These are phyloP conservation scores for Floccularia luteovirens DNA, from an alignment of 768 basidiomycete genomes.

Conservation along the genomic window DNA sequence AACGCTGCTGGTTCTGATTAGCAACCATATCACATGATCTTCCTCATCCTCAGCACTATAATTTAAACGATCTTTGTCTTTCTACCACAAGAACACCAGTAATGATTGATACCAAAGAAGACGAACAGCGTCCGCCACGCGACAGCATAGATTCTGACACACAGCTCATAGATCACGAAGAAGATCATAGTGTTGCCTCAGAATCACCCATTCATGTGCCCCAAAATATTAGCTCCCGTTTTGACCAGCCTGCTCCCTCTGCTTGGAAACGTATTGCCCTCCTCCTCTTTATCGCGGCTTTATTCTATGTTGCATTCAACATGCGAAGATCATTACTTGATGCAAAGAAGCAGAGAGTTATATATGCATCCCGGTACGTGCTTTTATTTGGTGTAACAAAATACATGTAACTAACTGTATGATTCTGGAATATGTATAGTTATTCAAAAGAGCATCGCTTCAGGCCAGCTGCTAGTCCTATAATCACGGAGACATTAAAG, in stretches of 20 bases:
- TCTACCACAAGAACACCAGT: no score
- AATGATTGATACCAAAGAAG: no score
- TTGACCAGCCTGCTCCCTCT: conserved; percentile 4
- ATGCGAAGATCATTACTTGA: conserved; percentile 1
- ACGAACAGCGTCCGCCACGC: no score
- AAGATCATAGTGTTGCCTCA: no score
- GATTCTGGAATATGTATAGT: conserved; percentile 2
- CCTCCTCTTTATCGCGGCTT: conserved; percentile 1
- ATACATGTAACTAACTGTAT: not conserved
- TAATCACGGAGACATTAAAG: conserved; percentile 13
- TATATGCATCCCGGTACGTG: conserved; percentile 13
- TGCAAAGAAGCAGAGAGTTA: conserved; percentile 5
- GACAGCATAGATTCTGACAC: no score
- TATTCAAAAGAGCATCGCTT: conserved; percentile 15
- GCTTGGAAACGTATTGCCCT: conserved; percentile 7
- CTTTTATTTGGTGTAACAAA: not conserved
- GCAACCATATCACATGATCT: no score
- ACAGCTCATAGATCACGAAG: no score
- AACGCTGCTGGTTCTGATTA: no score
- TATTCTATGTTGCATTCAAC: conserved; percentile 6
- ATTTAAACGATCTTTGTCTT: no score
- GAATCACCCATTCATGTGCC: no score
- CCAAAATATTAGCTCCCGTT: no score
- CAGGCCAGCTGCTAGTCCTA: conserved; percentile 13
- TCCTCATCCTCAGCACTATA: no score